phyloP scores from a whole-genome alignment of 805 yeast species.

The Pichia kluyveri region DNA sequence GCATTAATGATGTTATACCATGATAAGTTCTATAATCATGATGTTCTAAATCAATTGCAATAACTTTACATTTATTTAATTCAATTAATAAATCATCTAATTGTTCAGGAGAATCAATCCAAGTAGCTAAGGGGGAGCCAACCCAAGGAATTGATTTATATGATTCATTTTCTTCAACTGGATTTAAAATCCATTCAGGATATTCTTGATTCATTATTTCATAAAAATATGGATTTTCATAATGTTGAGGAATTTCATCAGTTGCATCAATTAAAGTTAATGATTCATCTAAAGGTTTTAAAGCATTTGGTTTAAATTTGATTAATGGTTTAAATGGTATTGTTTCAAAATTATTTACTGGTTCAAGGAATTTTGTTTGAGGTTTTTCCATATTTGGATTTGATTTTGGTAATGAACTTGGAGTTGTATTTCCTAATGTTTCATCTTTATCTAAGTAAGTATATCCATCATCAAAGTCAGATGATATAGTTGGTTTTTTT shows the following conservation, averaged over 20 bases:
- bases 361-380: conserved; percentile 46
- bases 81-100: conserved; percentile 46
- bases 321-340: conserved; percentile 74
- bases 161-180: conserved; percentile 30
- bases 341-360: conserved; percentile 55
- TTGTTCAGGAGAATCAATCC: conserved; percentile 57
- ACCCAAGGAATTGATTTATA: conserved; percentile 52
- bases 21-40: conserved; percentile 86
- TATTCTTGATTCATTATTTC: conserved; percentile 69
- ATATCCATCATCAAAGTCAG: conserved; percentile 17
- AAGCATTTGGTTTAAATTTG: conserved; percentile 61
- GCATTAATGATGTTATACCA: conserved; percentile 91
- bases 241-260: conserved; percentile 46
- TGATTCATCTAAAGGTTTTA: conserved; percentile 47
- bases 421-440: not conserved
- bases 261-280: conserved; percentile 28
- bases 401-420: conserved; percentile 3
- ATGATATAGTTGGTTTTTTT: too few relatives aligned
- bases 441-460: conserved; percentile 52
- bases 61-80: conserved; percentile 43
- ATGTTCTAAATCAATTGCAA: conserved; percentile 94
- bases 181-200: conserved; percentile 46
- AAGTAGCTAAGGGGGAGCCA: conserved; percentile 36
- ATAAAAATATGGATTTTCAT: conserved; percentile 68
- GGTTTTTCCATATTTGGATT: conserved; percentile 42